phyloP scores from a whole-genome alignment of 1,284 basidiomycete genomes.

The Pholiota adiposa region DNA sequence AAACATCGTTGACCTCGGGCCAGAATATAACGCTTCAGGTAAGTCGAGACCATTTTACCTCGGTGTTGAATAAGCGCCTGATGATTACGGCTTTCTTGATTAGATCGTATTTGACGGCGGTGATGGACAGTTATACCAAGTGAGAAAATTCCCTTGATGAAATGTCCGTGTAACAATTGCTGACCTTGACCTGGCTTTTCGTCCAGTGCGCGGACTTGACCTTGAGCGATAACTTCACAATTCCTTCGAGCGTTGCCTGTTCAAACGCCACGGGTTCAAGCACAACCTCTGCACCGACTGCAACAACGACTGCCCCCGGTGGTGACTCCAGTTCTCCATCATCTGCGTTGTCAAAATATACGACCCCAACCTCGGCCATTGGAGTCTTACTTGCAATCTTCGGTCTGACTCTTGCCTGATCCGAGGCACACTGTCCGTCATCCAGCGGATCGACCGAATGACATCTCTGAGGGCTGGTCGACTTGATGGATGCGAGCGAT shows the following conservation, averaged over 20 bases:
- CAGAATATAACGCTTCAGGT: constrained; percentile 66
- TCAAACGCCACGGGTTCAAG: constrained; percentile 34
- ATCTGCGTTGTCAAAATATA: constrained; percentile 7
- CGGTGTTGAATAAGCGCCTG: background rate
- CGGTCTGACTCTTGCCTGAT: constrained; percentile 11
- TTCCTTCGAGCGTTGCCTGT: constrained; percentile 36
- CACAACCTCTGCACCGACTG: constrained; percentile 8
- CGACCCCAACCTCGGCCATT: constrained; percentile 5
- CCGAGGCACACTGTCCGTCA: background rate
- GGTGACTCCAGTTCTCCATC: constrained; percentile 7
- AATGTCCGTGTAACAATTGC: background rate
- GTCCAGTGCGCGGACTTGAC: constrained; percentile 73
- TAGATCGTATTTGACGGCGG: constrained; percentile 63
- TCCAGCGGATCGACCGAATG: background rate
- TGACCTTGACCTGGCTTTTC: background rate
- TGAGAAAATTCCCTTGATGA: constrained; percentile 26
- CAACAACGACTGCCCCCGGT: constrained; percentile 9
- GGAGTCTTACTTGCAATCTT: constrained; percentile 5
- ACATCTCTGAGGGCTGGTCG: background rate
- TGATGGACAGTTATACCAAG: constrained; percentile 73
- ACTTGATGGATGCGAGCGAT: background rate
- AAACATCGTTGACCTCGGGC: constrained; percentile 54
- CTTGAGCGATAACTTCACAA: constrained; percentile 52
- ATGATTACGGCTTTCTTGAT: background rate
- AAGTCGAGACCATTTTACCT: constrained; percentile 3